A percentile compares a stretch with the other conserved stretches of the same genome.
These are phyloP conservation scores for Ascochyta koolunga DNA, from an alignment of 2,329 filamentous ascomycete species.

Conservation along the genomic window DNA sequence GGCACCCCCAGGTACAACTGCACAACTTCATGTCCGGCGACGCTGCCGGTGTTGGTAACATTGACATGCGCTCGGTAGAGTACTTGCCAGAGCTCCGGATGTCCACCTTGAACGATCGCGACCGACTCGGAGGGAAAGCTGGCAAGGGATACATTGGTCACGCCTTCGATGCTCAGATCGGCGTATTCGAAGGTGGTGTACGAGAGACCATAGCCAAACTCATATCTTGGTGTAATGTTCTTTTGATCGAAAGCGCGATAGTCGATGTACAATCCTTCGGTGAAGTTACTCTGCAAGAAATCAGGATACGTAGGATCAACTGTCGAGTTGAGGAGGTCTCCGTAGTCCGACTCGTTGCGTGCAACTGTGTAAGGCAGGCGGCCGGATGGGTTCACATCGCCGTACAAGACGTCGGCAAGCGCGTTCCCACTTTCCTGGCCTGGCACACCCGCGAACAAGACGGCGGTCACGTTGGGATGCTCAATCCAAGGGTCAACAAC, in stretches of 20 bases:
- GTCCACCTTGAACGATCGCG: constrained; percentile 38
- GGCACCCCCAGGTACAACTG: constrained; percentile 72
- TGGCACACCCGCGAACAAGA: constrained; percentile 78
- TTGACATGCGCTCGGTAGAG: constrained; percentile 69
- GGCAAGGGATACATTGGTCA: constrained; percentile 47
- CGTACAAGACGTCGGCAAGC: constrained; percentile 79
- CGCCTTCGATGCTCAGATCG: constrained; percentile 62
- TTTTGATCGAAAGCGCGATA: constrained; percentile 74
- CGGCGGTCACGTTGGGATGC: constrained; percentile 78
- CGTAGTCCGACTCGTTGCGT: constrained; percentile 69
- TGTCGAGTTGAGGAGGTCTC: constrained; percentile 60
- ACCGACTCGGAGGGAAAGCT: constrained; percentile 20
- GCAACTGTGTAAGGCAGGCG: constrained; percentile 82
- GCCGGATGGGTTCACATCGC: constrained; percentile 73
- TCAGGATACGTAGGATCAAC: constrained; percentile 57
- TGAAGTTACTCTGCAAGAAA: constrained; percentile 75
- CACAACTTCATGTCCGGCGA: constrained; percentile 71
- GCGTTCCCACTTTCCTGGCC: constrained; percentile 82
- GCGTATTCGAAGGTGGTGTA: constrained; percentile 80
- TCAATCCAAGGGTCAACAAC: constrained; percentile 75
- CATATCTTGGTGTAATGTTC: constrained; percentile 70
- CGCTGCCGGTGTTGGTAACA: constrained; percentile 71
- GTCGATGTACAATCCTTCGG: constrained; percentile 80
- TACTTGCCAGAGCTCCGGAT: constrained; percentile 66
- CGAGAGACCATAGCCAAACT: constrained; percentile 76